Evolutionary conservation across 345 rosid genomes (phyloP).

Genomic region (Syzygium aromaticum): DNA sequence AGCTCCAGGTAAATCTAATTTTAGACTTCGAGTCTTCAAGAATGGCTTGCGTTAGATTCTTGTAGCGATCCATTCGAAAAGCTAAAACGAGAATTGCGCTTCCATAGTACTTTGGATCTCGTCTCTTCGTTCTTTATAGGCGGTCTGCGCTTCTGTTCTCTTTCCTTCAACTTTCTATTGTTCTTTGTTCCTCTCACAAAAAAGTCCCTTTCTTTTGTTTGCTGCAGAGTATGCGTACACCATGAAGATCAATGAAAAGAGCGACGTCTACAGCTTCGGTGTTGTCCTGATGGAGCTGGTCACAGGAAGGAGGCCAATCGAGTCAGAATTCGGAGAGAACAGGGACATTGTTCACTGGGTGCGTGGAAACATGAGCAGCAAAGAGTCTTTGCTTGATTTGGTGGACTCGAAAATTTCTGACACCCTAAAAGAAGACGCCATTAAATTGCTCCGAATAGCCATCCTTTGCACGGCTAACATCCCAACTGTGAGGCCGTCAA

Average conservation of each 20-base stretch:
- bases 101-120: background rate
- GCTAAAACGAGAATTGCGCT: background rate
- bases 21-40: background rate
- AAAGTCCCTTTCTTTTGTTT: background rate
- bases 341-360: constrained; percentile 69
- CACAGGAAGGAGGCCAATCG: constrained; percentile 66
- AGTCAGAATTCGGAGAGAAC: constrained; percentile 55
- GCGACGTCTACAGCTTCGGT: constrained; percentile 86
- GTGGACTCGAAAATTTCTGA: constrained; percentile 41
- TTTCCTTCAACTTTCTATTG: background rate
- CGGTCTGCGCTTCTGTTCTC: background rate
- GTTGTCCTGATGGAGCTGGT: constrained; percentile 81
- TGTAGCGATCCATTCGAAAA: background rate
- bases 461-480: constrained; percentile 47
- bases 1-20: constrained; percentile 62
- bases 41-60: background rate
- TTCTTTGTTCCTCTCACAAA: background rate
- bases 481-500: constrained; percentile 60
- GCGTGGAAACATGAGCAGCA: constrained; percentile 19
- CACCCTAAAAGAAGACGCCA: constrained; percentile 36
- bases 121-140: background rate
- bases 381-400: constrained; percentile 27
- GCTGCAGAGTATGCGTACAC: constrained; percentile 66
- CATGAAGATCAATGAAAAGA: constrained; percentile 49
- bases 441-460: constrained; percentile 54